Base-by-base conservation (phyloP, 2,329 filamentous ascomycete genomes). In the Coleophoma eucalyptorum region DNA sequence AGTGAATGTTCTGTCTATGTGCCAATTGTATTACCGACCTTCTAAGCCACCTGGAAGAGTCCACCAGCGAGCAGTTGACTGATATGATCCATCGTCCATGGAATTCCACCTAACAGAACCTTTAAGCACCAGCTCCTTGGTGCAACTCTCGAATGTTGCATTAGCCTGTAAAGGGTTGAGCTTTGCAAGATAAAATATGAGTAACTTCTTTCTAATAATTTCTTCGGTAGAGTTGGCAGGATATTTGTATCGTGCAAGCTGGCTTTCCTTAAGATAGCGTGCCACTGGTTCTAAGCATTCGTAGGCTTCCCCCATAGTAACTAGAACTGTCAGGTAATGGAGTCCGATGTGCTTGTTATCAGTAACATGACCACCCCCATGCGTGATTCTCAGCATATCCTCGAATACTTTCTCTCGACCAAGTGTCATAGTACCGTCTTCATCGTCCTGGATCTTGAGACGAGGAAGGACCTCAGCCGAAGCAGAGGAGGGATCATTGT, bases 281-380 rank as follows among this genome's bases (percentile, higher is more conserved):
- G 78, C 72, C 2, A 90, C 74, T 11, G 73, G 65, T 3, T 72
- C 65, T 2, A 82, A 68, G 53, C 84, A 86, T 68, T 87, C 84
- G 67, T 90, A 91, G 42, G 86, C 80, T 65, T 91, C 88, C 10
- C 87, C 86, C 50, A 89, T 77, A 47, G 90, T 77, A 38, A 85
- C 82, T 38, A 91, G 70, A 2, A 85, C 86, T 13, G 83, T 80
- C 11, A 88, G 72, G 56, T 86, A 86, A 6, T 59, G 59, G 21
- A 79, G 69, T 56, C 89, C 76, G 15, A 77, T 78, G 18, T 77
- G 72, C 2, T 63, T 67, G 2, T 65, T 67, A 10, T 56, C 68
- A 35, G 73, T 50, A 10, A 26, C 32, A 40, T 42, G 38, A 26
- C 12, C n/a, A 44, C 70, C 69, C 19, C 76, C 76, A 63, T 91